Base-by-base conservation (phyloP, 768 basidiomycete genomes). In the Hebeloma cylindrosporum region DNA sequence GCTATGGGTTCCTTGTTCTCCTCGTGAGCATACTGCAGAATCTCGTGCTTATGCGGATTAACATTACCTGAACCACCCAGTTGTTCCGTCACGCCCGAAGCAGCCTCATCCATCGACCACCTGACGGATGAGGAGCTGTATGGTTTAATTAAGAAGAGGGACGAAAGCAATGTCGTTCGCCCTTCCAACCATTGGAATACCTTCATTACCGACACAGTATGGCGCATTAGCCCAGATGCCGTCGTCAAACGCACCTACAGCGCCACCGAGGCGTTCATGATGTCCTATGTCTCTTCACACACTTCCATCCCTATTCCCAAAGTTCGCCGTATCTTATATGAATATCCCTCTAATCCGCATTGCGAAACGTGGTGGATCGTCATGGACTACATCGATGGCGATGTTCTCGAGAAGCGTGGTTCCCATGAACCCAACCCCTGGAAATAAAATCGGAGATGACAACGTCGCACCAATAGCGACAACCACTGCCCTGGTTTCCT, bases 301-400 rank as follows among this genome's bases (percentile, higher is more conserved):
- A 45, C 43, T 10, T 36, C 52, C 21, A 58, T 61, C 20, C 58
- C 50, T 7, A 36, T 52, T 22, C 59, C 58, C 3, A 41, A 42
- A 42, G 30, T 61, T 22, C 56, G 36, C 2, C 42, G 49, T 28
- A 39, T 50, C 16, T 7, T 59, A 22, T n/a, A n/a, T n/a, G n/a
- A n/a, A n/a, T n/a, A n/a, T n/a, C 13, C 26, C n/a, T 8, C 11
- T 7, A 6, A 20, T 4, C 13, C 28, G 16, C 16, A 38, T 21
- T n/a, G 16, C 18, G 20, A 31, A 13, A 25, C 22, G 8, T 28
- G 11, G 26, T 51, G 50, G 40, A 38, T 61, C 18, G 29, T 62
- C 36, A 63, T 65, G 60, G 57, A 61, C 18, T 59, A 56, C 34
- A 51, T 65, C 8, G 40, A 51, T 3, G 63, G 63, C 6, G 18